phyloP scores from a whole-genome alignment of 768 basidiomycete species.

The Leucosporidium creatinivorum region DNA sequence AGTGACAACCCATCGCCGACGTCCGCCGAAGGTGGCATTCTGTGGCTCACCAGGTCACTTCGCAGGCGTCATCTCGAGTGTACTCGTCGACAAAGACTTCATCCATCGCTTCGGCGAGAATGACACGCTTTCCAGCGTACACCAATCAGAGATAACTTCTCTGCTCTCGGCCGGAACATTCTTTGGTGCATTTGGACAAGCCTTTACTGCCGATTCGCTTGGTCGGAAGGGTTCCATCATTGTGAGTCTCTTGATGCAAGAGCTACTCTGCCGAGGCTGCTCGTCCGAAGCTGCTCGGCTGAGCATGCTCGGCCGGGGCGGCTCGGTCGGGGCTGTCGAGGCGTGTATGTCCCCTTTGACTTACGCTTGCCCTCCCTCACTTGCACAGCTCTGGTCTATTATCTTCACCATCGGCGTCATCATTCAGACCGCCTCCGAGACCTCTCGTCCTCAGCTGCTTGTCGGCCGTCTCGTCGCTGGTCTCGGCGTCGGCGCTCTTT shows the following conservation, averaged over 20 bases:
- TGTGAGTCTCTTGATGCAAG: too few relatives aligned
- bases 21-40: too few relatives aligned
- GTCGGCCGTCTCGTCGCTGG: conserved; percentile 63
- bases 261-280: too few relatives aligned
- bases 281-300: too few relatives aligned
- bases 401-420: conserved; percentile 65
- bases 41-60: too few relatives aligned
- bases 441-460: conserved; percentile 59
- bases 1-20: too few relatives aligned
- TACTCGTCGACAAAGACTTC: too few relatives aligned
- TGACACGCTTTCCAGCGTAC: conserved; percentile 50
- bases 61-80: too few relatives aligned
- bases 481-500: conserved; percentile 67
- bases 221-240: conserved; percentile 68
- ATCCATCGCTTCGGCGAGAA: conserved; percentile 58
- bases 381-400: conserved; percentile 55
- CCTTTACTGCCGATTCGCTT: conserved; percentile 65
- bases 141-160: conserved; percentile 71
- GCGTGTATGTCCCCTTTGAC: too few relatives aligned
- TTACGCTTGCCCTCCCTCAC: too few relatives aligned
- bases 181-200: conserved; percentile 51
- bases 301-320: too few relatives aligned
- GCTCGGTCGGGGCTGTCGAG: too few relatives aligned
- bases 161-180: conserved; percentile 58
- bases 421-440: conserved; percentile 60